Base-by-base conservation (phyloP, 441 rosid species). In the Breynia disticha region DNA sequence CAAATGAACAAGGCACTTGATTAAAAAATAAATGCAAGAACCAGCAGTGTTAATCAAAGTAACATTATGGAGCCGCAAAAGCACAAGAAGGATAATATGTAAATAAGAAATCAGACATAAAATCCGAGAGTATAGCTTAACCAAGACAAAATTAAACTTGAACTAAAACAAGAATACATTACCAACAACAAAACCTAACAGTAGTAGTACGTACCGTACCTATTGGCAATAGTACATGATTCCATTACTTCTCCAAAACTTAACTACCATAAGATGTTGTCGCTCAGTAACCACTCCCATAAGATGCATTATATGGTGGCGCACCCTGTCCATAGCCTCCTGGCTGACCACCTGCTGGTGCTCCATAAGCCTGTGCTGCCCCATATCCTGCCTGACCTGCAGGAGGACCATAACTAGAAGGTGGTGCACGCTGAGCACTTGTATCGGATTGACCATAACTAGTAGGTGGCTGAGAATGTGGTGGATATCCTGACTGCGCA, bases 241-340 rank as follows among this genome's bases (percentile, higher is more conserved):
- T 24, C 4, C 32, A 24, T 7, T 3, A 24, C 32, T 24, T 3
- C 7, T 24, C 32, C 32, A 24, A 24, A 24, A 24, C 81, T 24
- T 87, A 90, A 28, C 75, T 63, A 12, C 85, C 55, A 65, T 88
- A 84, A n/a, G n/a, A n/a, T n/a, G 0, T 47, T 61, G 0, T 76
- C 63, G 52, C 83, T 67, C 68, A 78, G 87, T 82, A 82, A 41
- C 73, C 62, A 48, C 84, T 68, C 1, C 77, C 83, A 54, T 77
- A 83, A 41, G 75, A 71, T 35, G 80, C 61, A 65, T 60, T 77
- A 72, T 82, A 79, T 18, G 82, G 67, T 42, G 76, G 75, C 19
- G 68, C 73, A 21, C 65, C 80, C 60, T 87, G 95, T 24, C 78
- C 82, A 71, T 85, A 84, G 51, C 82, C 76, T 21, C 82, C 76